Base-by-base conservation (phyloP, 1,139 yeast species). In the Taphrina flavorubra region DNA sequence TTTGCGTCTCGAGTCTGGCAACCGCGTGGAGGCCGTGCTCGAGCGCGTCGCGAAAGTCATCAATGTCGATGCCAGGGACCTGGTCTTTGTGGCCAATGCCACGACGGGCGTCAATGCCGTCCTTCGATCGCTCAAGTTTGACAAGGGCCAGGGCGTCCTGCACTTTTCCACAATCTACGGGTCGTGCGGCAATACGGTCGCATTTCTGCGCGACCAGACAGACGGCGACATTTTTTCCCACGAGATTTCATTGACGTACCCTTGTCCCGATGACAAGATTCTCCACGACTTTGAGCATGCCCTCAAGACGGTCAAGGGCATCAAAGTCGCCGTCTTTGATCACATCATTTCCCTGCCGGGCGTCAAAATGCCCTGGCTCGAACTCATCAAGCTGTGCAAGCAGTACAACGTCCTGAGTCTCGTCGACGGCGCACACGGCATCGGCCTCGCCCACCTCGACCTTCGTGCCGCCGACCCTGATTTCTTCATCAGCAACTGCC, bases 341-440 rank as follows among this genome's bases (percentile, higher is more conserved):
- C 80, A 86, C 13, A 82, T 88, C 40, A 78, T 85, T 18, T 87
- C 92, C 1, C 82, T 84, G 83, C 94, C 94, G 0, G 88, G 88
- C 1, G 83, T 83, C 10, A 75, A 79, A 36, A 75, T 87, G 51
- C 94, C 95, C 0, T 87, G 82, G 76, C 82, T 82, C 70, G 75
- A 79, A 69, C 73, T 88, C 68, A 80, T 82, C 1, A 72, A 76
- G n/a, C 76, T 85, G 60, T 86, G 90, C 73, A 77, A 78, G 16
- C 75, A 83, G 64, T 78, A 84, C 70, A 77, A 78, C 10, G 84
- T 85, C 6, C 73, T 86, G 58, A 85, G 90, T 1, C 77, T 87
- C 56, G 81, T 89, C 42, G 95, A 89, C 75, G 94, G 88, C 13
- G 92, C 94, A 2, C 94, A 89, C 75, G 84, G 86, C 0, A 80